Evolutionary conservation across 2,329 filamentous ascomycete genomes (phyloP), one percentile per base, ranked within the genome.

Genomic region (Mariannaea sp.): DNA sequence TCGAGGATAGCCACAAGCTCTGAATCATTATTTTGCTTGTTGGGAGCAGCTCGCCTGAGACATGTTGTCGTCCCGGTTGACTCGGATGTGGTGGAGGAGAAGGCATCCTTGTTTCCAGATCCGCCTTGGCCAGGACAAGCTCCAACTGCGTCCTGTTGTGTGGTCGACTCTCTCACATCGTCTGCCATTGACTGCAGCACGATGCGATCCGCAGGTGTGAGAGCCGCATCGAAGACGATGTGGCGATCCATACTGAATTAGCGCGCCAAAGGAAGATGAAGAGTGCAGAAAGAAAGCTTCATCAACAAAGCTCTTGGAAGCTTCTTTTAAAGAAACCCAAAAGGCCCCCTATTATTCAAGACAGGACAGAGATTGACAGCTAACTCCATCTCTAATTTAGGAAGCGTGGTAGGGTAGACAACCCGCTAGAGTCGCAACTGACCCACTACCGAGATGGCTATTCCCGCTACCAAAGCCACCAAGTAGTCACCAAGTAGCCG

Each of bases 151-250:
- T 49, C 40, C 5, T 50, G 19, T 13, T 20, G 33, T 26, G 36
- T 45, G 27, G 36, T 39, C 3, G 35, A 38, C 14, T 17, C 35
- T 44, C 64, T 59, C 53, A 77, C 73, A 49, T 78, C 75, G 27
- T 67, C 61, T 51, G 70, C 67, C 36, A 78, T 66, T 53, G 71
- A 75, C 60, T 68, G 63, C 14, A 79, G 66, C 10, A 78, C 68
- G 14, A 76, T 57, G 17, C 63, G 60, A 58, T 79, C 76, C 33
- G 75, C 66, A 54, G 65, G 71, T 27, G 75, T 77, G 53, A 79
- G 64, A 49, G 71, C 70, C 48, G 70, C 65, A 60, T 73, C 74
- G 51, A 75, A 68, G 27, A 72, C 64, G 20, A 77, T 61, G 22
- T 55, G 54, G 30, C 54, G 42, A 30, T 65, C 61, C 65, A 68